Conservation (phyloP, 768 basidiomycete species). For the Hygrophoropsis aurantiaca region DNA sequence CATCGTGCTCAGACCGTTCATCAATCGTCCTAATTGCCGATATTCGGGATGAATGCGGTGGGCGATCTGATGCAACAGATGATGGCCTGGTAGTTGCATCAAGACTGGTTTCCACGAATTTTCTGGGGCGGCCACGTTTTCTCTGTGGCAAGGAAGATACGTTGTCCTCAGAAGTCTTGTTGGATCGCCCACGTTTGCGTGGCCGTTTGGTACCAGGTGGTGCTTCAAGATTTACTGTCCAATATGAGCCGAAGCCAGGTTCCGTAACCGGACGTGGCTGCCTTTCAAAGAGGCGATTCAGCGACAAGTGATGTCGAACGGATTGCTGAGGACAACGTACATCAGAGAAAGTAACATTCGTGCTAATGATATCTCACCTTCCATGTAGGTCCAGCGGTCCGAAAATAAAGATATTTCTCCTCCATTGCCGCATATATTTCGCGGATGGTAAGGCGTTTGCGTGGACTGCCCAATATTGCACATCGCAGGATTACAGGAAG, state of each 20-base stretch:
- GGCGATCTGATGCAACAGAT: slow-evolving; percentile 13
- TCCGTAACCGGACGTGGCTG: slow-evolving; percentile 81
- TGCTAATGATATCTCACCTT: slow-evolving; percentile 45
- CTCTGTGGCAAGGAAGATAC: slow-evolving; percentile 24
- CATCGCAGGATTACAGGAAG: slow-evolving; percentile 84
- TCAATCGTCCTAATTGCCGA: slow-evolving; percentile 27
- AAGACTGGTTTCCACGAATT: slow-evolving; percentile 11
- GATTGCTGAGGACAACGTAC: slow-evolving; percentile 60
- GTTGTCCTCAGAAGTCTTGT: slow-evolving; percentile 38
- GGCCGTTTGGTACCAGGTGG: slow-evolving; percentile 86
- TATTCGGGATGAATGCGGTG: slow-evolving; percentile 18
- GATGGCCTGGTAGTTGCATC: slow-evolving; percentile 16
- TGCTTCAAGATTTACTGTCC: slow-evolving; percentile 86
- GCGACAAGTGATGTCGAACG: slow-evolving; percentile 79
- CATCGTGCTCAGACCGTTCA: slow-evolving; percentile 38
- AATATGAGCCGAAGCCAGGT: slow-evolving; percentile 85
- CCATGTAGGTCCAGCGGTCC: slow-evolving; percentile 80
- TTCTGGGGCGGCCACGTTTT: slow-evolving; percentile 43
- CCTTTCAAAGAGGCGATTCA: slow-evolving; percentile 80
- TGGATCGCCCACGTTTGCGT: slow-evolving; percentile 70
- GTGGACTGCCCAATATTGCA: slow-evolving; percentile 76
- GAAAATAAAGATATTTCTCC: slow-evolving; percentile 79
- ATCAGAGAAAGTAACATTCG: not conserved
- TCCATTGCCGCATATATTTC: slow-evolving; percentile 90
- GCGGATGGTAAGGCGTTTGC: slow-evolving; percentile 75